A percentile compares a stretch with the other conserved stretches of the same genome.
phyloP scores from a whole-genome alignment of 1,139 yeast genomes.

The Lodderomyces beijingensis region DNA sequence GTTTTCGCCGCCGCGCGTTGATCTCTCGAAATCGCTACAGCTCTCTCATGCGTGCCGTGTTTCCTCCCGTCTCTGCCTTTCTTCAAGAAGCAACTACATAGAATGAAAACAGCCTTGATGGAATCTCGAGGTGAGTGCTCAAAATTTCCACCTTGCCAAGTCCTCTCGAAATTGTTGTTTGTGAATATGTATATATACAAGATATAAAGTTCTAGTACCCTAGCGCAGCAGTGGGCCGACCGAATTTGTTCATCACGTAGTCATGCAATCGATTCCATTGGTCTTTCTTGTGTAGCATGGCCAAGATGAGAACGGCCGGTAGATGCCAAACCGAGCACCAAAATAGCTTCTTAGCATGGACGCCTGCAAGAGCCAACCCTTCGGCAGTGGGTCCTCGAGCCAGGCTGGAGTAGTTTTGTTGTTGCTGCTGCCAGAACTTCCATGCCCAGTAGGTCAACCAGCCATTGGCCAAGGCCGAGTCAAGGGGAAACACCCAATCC shows the following conservation, averaged over 20 bases:
- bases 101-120: no score
- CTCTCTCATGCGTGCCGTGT: no score
- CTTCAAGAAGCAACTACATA: no score
- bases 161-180: no score
- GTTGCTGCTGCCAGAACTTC: conserved; percentile 80
- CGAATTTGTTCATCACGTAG: conserved; percentile 12
- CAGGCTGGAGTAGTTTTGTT: conserved; percentile 43
- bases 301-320: conserved; percentile 83
- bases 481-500: conserved; percentile 75
- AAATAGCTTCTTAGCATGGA: conserved; percentile 77
- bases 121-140: no score
- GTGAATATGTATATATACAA: no score
- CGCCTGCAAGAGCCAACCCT: conserved; percentile 54
- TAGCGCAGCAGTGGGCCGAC: background rate
- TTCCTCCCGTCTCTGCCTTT: no score
- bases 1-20: no score
- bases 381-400: conserved; percentile 40
- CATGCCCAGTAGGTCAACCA: conserved; percentile 83
- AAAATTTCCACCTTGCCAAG: no score
- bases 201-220: no score
- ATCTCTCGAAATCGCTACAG: no score
- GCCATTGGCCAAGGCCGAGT: conserved; percentile 74
- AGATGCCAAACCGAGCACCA: conserved; percentile 96
- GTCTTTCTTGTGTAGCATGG: conserved; percentile 92
- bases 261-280: conserved; percentile 77